Percentiles rank a stretch among this genome's conserved stretches.
phyloP scores from a whole-genome alignment of 495 filamentous ascomycete genomes.

The Hyaloscypha hepaticicola region DNA sequence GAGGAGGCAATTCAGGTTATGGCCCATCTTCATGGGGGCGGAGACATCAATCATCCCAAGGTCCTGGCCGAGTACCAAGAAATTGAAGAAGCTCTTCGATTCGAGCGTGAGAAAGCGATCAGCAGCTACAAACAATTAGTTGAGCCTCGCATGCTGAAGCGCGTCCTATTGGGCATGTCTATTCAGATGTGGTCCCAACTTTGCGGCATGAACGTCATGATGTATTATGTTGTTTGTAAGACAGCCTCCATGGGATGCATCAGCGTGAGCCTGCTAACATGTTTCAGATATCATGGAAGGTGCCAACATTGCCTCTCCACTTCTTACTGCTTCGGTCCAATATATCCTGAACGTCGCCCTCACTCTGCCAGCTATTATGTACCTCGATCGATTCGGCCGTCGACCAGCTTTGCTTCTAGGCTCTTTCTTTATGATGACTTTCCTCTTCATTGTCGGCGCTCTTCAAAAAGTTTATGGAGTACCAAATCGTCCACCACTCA shows the following conservation, averaged over 20 bases:
- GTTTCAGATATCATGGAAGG: conserved; percentile 65
- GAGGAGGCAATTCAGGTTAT: conserved; percentile 66
- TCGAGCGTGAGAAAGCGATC: conserved; percentile 59
- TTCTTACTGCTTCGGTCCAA: conserved; percentile 71
- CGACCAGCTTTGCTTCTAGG: conserved; percentile 52
- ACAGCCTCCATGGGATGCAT: background rate
- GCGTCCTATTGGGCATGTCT: conserved; percentile 68
- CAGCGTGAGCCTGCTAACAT: conserved; percentile 59
- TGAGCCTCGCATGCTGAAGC: conserved; percentile 61
- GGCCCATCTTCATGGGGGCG: conserved; percentile 62
- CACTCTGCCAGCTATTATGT: conserved; percentile 59
- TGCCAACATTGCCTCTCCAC: conserved; percentile 60
- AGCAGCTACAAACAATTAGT: conserved; percentile 57
- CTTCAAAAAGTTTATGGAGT: conserved; percentile 59
- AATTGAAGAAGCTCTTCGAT: conserved; percentile 61
- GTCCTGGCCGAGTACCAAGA: conserved; percentile 65
- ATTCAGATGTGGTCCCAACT: conserved; percentile 77
- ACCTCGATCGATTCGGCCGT: conserved; percentile 53
- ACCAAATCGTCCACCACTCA: conserved; percentile 43
- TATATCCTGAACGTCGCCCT: conserved; percentile 75
- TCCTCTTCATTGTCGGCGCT: conserved; percentile 55
- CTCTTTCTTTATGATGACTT: conserved; percentile 50
- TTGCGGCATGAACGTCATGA: conserved; percentile 77
- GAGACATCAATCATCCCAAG: conserved; percentile 58
- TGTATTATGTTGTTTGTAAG: conserved; percentile 35